Evolutionary conservation across 192 early-diverging fungal species (phyloP), one percentile per base, ranked within the genome.

Genomic region (Thoreauomyces humboldtii): DNA sequence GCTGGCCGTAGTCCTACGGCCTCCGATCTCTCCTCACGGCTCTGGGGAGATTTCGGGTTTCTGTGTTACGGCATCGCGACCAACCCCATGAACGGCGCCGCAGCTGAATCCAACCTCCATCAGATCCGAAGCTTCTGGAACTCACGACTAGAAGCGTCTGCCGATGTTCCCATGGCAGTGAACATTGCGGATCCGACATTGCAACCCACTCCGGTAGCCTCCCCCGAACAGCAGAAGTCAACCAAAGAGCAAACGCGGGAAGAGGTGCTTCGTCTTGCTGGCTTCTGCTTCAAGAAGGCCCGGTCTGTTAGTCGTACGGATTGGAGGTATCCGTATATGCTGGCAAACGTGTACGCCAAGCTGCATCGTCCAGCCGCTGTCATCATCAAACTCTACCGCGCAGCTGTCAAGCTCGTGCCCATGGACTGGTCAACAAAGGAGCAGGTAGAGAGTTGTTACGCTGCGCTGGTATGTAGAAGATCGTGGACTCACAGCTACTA

Each of bases 21-120:
- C n/a, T n/a, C n/a, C 50, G 50, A 52, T 6, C 5, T 27, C 17
- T 22, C 27, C 4, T 7, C 7, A 14, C 32, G 62, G 14, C 28
- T 77, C 12, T 79, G 74, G 73, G 57, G 65, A 11, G 63, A 74
- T 21, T 76, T 73, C 55, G 77, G 72, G 34, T 66, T 51, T 25
- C 63, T 75, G 25, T 75, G 67, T 36, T 57, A 66, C 45, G 69
- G 47, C 11, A 75, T 75, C 35, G 35, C 65, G 6, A 43, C 69
- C 5, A 47, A 48, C 9, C 73, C 73, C 2, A 75, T 75, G 67
- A 37, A 51, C 28, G 54, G 68, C n/a, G 37, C 45, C 17, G 67
- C 68, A 11, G 21, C 44, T 22, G 29, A 47, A 28, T 69, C 72
- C 11, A 42, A 41, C 34, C 6, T 29, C 12, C 42, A 33, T 27